Evolutionary conservation across 2,329 filamentous ascomycete genomes (phyloP).

Genomic region (Colletotrichum simmondsii): DNA sequence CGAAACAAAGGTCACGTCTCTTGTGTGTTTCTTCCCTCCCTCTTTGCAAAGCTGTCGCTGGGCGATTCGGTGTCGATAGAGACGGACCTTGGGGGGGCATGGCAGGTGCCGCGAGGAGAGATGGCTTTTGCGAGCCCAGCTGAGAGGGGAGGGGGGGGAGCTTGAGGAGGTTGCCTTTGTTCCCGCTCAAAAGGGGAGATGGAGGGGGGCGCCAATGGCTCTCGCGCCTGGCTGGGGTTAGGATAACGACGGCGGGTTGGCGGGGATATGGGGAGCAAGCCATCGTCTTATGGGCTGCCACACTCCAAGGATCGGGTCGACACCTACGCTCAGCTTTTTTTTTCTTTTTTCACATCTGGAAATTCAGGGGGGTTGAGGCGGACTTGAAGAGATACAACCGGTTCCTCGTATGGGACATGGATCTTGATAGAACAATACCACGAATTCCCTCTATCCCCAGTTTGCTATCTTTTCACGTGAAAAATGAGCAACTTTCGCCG

Average conservation of each 20-base stretch:
- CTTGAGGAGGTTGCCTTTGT: neutral
- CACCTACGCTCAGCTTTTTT: neutral
- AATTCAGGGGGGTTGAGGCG: neutral
- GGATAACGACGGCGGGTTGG: neutral
- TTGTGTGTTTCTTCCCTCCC: neutral
- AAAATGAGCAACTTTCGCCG: no score
- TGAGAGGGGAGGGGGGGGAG: neutral
- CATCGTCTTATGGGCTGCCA: neutral
- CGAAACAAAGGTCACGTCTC: neutral
- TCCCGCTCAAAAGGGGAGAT: neutral
- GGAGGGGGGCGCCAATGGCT: neutral
- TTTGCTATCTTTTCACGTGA: neutral
- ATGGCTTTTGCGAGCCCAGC: neutral
- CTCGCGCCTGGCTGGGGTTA: neutral
- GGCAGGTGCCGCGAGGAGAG: neutral
- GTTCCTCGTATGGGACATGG: neutral
- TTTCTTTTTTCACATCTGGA: no score
- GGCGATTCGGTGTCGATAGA: constrained; percentile 1
- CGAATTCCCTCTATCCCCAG: neutral
- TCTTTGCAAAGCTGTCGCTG: neutral
- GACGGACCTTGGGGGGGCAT: neutral
- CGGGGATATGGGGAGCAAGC: neutral
- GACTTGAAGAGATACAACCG: neutral
- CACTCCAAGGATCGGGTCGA: constrained; percentile 6
- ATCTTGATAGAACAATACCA: neutral